These are phyloP conservation scores for Wickerhamomyces sp. DNA, from an alignment of 1,139 yeast genomes.

Conservation along the genomic window DNA sequence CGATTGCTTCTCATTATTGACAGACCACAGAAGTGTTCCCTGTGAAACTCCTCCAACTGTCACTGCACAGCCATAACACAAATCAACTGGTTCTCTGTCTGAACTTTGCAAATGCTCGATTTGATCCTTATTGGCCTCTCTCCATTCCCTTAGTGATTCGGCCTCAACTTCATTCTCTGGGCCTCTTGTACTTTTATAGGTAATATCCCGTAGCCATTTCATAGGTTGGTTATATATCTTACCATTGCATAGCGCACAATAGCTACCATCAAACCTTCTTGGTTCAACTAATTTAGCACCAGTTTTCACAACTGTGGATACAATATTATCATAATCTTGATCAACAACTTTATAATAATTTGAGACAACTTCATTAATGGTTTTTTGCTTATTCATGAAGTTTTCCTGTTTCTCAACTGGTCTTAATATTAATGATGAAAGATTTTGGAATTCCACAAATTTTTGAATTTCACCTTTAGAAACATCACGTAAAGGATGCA, in stretches of 20 bases:
- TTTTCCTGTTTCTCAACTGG: constrained; percentile 11
- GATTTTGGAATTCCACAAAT: constrained; percentile 36
- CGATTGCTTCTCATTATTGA: constrained; percentile 27
- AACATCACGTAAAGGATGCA: constrained; percentile 76
- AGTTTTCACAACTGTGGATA: constrained; percentile 89
- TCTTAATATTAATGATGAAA: constrained; percentile 7
- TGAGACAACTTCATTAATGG: constrained; percentile 74
- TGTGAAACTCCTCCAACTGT: constrained; percentile 44
- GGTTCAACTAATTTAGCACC: constrained; percentile 75
- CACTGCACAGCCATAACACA: constrained; percentile 81
- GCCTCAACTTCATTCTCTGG: constrained; percentile 46
- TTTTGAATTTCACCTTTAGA: constrained; percentile 60
- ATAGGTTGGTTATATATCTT: constrained; percentile 53
- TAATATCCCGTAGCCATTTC: constrained; percentile 68
- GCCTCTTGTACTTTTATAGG: constrained; percentile 58
- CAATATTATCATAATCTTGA: constrained; percentile 82
- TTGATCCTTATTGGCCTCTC: constrained; percentile 15
- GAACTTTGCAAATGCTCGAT: constrained; percentile 8
- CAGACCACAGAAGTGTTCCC: constrained; percentile 53
- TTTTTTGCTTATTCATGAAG: constrained; percentile 42
- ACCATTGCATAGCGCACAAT: constrained; percentile 52
- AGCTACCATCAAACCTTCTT: constrained; percentile 12
- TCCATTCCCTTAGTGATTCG: constrained; percentile 33
- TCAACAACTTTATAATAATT: constrained; percentile 74
- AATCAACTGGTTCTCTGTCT: constrained; percentile 24